Percentiles rank a stretch among this genome's conserved stretches.
Conservation (phyloP, 2,329 filamentous ascomycete species). For the Sclerotinia nivalis region DNA sequence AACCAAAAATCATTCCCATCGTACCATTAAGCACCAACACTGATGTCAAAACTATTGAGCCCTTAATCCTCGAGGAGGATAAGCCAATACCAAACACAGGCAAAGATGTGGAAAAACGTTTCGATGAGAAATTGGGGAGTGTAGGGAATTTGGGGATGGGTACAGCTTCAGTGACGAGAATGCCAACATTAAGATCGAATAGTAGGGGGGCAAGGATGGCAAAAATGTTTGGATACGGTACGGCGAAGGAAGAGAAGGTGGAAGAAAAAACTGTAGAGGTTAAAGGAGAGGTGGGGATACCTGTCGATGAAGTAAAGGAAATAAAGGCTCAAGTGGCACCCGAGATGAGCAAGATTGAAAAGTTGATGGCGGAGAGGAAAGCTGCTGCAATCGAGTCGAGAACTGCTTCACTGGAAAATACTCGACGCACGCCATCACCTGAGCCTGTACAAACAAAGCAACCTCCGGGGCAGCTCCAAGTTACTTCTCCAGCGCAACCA, state of each 20-base stretch:
- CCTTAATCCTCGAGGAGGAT: not conserved
- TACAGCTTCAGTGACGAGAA: not conserved
- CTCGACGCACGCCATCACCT: not conserved
- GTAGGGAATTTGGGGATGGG: slow-evolving; percentile 21
- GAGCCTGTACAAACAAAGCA: not conserved
- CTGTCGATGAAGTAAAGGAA: slow-evolving; percentile 5
- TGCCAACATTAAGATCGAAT: slow-evolving; percentile 20
- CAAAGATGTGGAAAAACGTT: slow-evolving; percentile 6
- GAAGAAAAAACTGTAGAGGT: not conserved
- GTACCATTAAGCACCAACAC: not conserved
- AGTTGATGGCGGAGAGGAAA: slow-evolving; percentile 14
- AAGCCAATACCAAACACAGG: not conserved
- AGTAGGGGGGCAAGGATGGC: slow-evolving; percentile 31
- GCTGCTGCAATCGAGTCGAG: slow-evolving; percentile 9
- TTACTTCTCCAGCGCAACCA: not conserved
- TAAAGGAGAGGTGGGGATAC: not conserved
- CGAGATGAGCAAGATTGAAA: slow-evolving; percentile 15
- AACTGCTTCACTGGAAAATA: not conserved
- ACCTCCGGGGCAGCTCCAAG: not conserved
- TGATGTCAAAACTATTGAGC: slow-evolving; percentile 4
- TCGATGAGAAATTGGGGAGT: slow-evolving; percentile 16
- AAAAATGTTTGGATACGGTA: slow-evolving; percentile 32
- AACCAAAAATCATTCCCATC: not conserved
- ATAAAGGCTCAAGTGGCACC: not conserved
- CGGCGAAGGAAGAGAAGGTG: slow-evolving; percentile 13